These are phyloP conservation scores for Kwoniella shandongensis DNA, from an alignment of 768 basidiomycete genomes.

Conservation along the genomic window DNA sequence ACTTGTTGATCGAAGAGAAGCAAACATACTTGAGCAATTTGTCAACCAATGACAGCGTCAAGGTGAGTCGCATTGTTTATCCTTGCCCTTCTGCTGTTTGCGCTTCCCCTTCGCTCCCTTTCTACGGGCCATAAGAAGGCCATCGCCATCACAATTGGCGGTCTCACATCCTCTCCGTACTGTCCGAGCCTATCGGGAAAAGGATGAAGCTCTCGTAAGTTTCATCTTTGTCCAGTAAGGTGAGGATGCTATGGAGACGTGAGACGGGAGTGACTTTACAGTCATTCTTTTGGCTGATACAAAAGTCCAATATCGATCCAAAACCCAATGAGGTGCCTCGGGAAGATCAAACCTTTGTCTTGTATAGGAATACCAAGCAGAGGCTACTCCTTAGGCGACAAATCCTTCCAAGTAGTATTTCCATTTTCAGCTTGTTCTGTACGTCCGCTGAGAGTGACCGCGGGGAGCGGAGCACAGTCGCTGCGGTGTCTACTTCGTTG, in stretches of 20 bases:
- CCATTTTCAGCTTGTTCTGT: neutral
- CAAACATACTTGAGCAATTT: slow-evolving; percentile 61
- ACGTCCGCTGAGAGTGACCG: too few relatives aligned
- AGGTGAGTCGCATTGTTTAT: slow-evolving; percentile 63
- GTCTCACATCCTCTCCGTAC: slow-evolving; percentile 55
- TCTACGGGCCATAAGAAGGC: slow-evolving; percentile 86
- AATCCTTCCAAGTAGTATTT: too few relatives aligned
- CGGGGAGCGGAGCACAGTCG: too few relatives aligned
- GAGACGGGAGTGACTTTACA: slow-evolving; percentile 9
- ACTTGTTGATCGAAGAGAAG: slow-evolving; percentile 72
- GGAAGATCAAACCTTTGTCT: slow-evolving; percentile 82
- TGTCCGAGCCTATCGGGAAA: slow-evolving; percentile 14
- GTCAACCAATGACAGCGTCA: slow-evolving; percentile 54
- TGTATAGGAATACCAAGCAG: slow-evolving; percentile 67
- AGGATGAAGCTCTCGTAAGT: slow-evolving; percentile 65
- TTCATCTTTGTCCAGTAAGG: slow-evolving; percentile 52
- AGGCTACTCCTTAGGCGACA: slow-evolving; percentile 92
- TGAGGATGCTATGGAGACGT: slow-evolving; percentile 17
- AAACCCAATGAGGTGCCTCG: slow-evolving; percentile 25
- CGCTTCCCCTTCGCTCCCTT: neutral
- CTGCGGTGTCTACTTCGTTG: too few relatives aligned
- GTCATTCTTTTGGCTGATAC: slow-evolving; percentile 79
- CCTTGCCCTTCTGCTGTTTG: neutral
- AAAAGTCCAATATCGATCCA: slow-evolving; percentile 69
- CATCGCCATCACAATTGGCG: slow-evolving; percentile 75